These are phyloP conservation scores for Metschnikowia arizonensis DNA, from an alignment of 805 yeast species.

Conservation along the genomic window DNA sequence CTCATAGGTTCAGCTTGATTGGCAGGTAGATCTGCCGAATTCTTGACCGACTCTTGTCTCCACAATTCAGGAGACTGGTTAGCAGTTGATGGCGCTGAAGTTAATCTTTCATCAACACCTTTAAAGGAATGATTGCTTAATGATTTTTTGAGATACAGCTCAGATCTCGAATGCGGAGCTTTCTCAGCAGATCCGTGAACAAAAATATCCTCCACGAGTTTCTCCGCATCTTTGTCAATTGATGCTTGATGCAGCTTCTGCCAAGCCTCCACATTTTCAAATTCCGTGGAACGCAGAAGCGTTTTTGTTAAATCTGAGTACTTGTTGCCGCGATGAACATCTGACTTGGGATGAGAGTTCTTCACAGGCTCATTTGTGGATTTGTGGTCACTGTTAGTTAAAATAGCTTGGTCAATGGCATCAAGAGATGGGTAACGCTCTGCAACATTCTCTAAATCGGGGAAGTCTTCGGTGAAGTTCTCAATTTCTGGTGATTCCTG, in stretches of 20 bases:
- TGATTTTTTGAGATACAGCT: background rate
- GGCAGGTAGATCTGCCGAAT: background rate
- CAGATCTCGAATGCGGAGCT: background rate
- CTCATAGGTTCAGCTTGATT: background rate
- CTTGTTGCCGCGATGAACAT: background rate
- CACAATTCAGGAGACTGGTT: conserved; percentile 1
- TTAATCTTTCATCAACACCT: background rate
- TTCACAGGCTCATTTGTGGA: background rate
- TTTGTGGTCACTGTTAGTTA: background rate
- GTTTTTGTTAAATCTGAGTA: background rate
- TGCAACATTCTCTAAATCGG: conserved; percentile 44
- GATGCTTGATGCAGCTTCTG: conserved; percentile 20
- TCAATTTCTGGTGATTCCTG: background rate
- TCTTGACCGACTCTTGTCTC: background rate
- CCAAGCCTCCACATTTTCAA: conserved; percentile 33
- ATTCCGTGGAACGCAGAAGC: conserved; percentile 1
- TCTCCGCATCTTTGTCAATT: conserved; percentile 32
- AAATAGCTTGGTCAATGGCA: conserved; percentile 18
- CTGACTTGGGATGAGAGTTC: background rate
- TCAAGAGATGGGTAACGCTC: conserved; percentile 52
- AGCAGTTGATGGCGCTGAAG: background rate
- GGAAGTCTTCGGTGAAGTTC: conserved; percentile 15
- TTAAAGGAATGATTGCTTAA: background rate
- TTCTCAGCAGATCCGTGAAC: conserved; percentile 11
- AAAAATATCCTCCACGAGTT: conserved; percentile 41